These are phyloP conservation scores for Diaporthe batatas DNA, from an alignment of 2,329 filamentous ascomycete genomes.

Conservation along the genomic window DNA sequence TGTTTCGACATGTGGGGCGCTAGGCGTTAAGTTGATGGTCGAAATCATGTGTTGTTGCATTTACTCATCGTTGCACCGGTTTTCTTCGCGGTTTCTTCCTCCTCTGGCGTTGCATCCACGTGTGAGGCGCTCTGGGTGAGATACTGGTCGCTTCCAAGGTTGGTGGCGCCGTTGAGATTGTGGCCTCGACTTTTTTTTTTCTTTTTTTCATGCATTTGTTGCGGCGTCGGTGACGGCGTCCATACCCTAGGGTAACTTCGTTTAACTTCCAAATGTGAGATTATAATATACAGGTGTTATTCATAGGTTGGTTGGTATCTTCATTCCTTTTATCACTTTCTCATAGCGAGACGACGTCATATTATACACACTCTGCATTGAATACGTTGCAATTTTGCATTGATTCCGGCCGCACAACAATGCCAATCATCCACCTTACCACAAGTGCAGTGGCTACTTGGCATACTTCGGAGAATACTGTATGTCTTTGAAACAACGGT, in stretches of 20 bases:
- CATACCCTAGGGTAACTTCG: not conserved
- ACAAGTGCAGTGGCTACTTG: not conserved
- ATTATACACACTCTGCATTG: not conserved
- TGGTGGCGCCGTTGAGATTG: no score
- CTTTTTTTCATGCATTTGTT: no score
- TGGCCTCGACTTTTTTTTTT: no score
- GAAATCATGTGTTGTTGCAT: no score
- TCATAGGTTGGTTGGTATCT: not conserved
- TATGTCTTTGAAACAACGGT: not conserved
- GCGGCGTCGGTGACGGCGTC: no score
- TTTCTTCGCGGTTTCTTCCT: not conserved
- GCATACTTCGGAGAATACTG: not conserved
- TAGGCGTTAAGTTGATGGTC: no score
- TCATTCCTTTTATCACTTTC: not conserved
- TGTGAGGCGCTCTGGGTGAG: no score
- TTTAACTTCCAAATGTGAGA: no score
- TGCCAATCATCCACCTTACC: not conserved
- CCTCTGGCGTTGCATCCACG: no score
- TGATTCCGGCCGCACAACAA: not conserved
- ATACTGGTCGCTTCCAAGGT: no score
- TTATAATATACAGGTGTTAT: no score
- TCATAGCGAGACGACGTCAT: not conserved
- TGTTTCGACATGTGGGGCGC: no score
- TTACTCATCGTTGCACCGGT: not conserved
- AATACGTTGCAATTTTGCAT: not conserved